Percentiles rank a stretch among this genome's conserved stretches.
Conservation (phyloP, 2,329 filamentous ascomycete genomes). For the Fusarium ambrosium region DNA sequence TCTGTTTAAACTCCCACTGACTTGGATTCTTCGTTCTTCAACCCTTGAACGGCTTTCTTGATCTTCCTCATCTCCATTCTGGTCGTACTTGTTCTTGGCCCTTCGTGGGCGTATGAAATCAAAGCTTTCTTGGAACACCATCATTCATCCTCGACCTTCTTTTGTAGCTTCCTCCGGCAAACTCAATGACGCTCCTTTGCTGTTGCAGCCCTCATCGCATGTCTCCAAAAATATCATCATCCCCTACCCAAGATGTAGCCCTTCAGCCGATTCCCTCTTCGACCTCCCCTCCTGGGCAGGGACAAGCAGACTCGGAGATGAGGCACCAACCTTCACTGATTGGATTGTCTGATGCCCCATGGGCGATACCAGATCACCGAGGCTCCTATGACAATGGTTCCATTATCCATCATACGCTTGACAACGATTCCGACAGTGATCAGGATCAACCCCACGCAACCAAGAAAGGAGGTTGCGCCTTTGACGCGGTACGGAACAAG, state of each 20-base stretch:
- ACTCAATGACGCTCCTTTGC: conserved; percentile 40
- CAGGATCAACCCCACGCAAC: conserved; percentile 44
- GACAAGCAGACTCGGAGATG: not conserved
- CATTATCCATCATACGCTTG: conserved; percentile 46
- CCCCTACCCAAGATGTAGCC: conserved; percentile 3
- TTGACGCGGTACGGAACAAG: conserved; percentile 61
- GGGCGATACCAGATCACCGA: conserved; percentile 15
- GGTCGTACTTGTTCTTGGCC: not conserved
- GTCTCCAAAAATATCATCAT: not conserved
- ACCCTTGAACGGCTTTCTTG: conserved; percentile 6
- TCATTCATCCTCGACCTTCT: not conserved
- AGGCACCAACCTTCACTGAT: conserved; percentile 15
- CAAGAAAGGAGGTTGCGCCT: conserved; percentile 54
- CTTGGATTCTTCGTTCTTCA: conserved; percentile 6
- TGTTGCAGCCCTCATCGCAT: conserved; percentile 41
- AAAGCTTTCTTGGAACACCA: conserved; percentile 36
- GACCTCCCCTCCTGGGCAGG: not conserved
- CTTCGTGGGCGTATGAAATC: not conserved
- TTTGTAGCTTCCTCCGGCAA: not conserved
- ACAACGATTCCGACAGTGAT: conserved; percentile 59
- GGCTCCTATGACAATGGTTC: conserved; percentile 12
- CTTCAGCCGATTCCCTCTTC: conserved; percentile 6
- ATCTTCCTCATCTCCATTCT: conserved; percentile 13
- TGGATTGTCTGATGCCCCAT: conserved; percentile 31
- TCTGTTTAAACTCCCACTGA: not conserved